Conservation (phyloP, 306 rosid species). For the Sesbania bispinosa region DNA sequence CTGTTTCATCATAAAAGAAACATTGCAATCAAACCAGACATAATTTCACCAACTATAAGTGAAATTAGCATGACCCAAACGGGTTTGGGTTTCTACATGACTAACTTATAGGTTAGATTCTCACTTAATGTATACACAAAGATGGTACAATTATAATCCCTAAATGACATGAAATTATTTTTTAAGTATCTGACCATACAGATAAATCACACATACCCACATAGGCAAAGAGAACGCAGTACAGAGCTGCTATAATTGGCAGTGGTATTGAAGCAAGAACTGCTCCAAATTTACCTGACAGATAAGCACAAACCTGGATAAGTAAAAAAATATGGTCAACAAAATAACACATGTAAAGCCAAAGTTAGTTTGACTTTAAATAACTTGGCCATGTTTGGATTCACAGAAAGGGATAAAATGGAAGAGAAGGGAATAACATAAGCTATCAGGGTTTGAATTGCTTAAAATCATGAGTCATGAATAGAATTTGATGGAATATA, state of each 20-base stretch:
- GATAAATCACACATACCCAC: constrained; percentile 54
- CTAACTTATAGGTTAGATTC: too few species aligned
- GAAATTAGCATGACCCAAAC: background rate
- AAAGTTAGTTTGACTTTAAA: too few species aligned
- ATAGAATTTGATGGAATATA: too few species aligned
- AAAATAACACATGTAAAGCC: background rate
- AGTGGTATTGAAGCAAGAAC: constrained; percentile 85
- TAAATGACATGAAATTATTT: background rate
- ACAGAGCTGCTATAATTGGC: constrained; percentile 75
- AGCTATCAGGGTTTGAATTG: too few species aligned
- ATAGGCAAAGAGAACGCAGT: constrained; percentile 79
- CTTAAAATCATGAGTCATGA: too few species aligned
- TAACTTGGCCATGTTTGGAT: too few species aligned
- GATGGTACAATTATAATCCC: background rate
- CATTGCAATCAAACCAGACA: background rate
- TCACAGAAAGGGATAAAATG: too few species aligned
- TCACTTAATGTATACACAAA: too few species aligned
- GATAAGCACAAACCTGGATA: constrained; percentile 14
- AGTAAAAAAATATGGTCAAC: background rate
- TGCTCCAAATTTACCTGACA: constrained; percentile 88
- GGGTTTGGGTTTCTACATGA: background rate
- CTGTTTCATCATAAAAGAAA: constrained; percentile 44
- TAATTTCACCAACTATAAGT: too few species aligned
- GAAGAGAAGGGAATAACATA: too few species aligned
- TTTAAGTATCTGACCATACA: background rate